Evolutionary conservation across 768 basidiomycete species (phyloP).

Genomic region (Suillus sp.): DNA sequence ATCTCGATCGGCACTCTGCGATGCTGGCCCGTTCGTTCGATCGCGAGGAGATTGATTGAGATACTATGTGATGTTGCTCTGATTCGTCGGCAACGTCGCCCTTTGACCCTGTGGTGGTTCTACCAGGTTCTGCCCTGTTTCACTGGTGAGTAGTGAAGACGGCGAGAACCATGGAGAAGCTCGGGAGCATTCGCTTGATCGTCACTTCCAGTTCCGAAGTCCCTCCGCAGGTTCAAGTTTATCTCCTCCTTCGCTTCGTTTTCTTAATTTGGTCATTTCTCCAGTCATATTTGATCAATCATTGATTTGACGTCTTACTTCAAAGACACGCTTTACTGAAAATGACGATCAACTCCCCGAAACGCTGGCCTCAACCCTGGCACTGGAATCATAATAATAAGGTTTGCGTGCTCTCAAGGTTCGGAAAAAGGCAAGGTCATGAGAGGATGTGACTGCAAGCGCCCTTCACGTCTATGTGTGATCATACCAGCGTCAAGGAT

Average conservation of each 20-base stretch:
- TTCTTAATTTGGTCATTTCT: not conserved
- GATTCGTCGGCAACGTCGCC: constrained; percentile 6
- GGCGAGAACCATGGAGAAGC: constrained; percentile 4
- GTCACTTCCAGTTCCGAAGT: constrained; percentile 3
- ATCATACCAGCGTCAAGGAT: not conserved
- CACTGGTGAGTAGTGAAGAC: constrained; percentile 7
- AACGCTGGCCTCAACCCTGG: not conserved
- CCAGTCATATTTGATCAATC: not conserved
- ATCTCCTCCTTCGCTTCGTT: constrained; percentile 3
- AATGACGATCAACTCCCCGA: constrained; percentile 4
- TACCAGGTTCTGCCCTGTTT: constrained; percentile 4
- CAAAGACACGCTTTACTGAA: not conserved
- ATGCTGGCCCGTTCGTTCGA: constrained; percentile 4
- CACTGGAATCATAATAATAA: constrained; percentile 4
- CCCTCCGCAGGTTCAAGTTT: constrained; percentile 1
- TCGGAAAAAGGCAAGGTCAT: not conserved
- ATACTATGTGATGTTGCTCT: not conserved
- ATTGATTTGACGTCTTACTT: constrained; percentile 6
- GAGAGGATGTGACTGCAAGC: not conserved
- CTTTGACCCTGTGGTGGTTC: constrained; percentile 5
- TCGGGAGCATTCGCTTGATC: constrained; percentile 8
- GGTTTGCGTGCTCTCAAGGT: constrained; percentile 2
- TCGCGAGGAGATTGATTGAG: constrained; percentile 6
- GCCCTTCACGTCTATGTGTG: not conserved
- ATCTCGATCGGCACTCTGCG: constrained; percentile 1